Evolutionary conservation across 1,284 basidiomycete species (phyloP), one percentile per base, ranked within the genome.

Genomic region (Lentinus polychrous): DNA sequence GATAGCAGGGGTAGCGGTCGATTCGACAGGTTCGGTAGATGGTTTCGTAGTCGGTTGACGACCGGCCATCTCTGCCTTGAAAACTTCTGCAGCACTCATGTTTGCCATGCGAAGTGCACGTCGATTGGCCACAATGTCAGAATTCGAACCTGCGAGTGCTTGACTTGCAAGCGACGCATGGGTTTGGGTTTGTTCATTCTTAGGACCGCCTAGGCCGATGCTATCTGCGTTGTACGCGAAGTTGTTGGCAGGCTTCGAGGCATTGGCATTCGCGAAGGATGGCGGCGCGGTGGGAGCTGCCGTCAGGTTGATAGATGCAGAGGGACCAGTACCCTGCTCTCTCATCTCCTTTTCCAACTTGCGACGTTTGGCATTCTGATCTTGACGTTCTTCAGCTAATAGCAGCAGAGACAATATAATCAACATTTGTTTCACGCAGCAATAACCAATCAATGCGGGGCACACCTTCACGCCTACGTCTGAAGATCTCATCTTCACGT

Each of bases 401-500:
- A 38, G n/a, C 27, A 44, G 36, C 43, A 14, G 33, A 14, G 33
- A n/a, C 31, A 42, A 12, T 23, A 24, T 34, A 33, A 33, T 27
- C 27, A 43, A 17, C 32, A 37, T 27, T 5, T 37, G 31, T 18
- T 32, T 49, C 47, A 51, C 44, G 43, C 38, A 37, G 14, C 36
- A 24, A 41, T 48, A 33, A 22, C 12, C 11, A 36, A 18, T 15
- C 20, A 22, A 40, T 31, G 43, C 58, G 78, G 12, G 45, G 47
- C 85, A 70, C 67, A 92, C 91, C 78, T 80, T 98, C 92, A 69
- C 89, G 89, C 61, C 95, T 78, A 63, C 80, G 81, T 64, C 86
- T 78, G 71, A 99, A 99, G 59, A 99, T 99, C 38, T 94, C 92
- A 70, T 96, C 93, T 72, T 99, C 96, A 62, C 87, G 77, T 63